Evolutionary conservation across 495 filamentous ascomycete species (phyloP).

Genomic region (Aspergillus bridgeri): DNA sequence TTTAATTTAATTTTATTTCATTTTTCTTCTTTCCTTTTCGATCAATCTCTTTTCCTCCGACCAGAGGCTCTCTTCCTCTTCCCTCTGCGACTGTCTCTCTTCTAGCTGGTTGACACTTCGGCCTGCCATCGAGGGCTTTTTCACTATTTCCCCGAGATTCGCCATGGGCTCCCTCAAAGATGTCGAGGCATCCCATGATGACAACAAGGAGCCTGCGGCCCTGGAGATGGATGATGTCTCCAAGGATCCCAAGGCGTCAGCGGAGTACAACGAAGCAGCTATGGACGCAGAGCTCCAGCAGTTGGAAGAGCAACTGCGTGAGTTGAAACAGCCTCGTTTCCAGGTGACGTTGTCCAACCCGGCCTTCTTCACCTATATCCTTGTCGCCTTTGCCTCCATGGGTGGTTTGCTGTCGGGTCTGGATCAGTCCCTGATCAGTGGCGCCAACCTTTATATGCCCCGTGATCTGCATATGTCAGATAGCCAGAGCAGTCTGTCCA

Average conservation of each 20-base stretch:
- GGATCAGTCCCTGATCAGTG: slow-evolving; percentile 58
- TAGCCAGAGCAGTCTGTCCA: slow-evolving; percentile 50
- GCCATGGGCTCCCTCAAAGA: slow-evolving; percentile 34
- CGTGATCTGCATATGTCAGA: slow-evolving; percentile 39
- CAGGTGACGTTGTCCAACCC: slow-evolving; percentile 36
- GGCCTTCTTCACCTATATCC: slow-evolving; percentile 51
- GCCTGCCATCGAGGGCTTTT: neutral
- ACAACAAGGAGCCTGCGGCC: slow-evolving; percentile 27
- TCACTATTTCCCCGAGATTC: neutral
- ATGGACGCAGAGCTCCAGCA: slow-evolving; percentile 36
- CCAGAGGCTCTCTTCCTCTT: slow-evolving; percentile 4
- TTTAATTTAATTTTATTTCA: neutral
- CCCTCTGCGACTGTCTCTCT: neutral
- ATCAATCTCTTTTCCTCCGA: no score
- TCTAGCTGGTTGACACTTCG: neutral
- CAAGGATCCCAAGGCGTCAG: slow-evolving; percentile 23
- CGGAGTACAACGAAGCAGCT: slow-evolving; percentile 28
- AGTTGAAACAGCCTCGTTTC: slow-evolving; percentile 27
- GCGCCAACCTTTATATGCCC: slow-evolving; percentile 58
- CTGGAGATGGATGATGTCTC: slow-evolving; percentile 28
- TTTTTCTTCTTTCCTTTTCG: slow-evolving; percentile 6
- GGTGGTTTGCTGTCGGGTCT: slow-evolving; percentile 60
- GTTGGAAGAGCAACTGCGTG: slow-evolving; percentile 30
- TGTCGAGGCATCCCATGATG: slow-evolving; percentile 24
- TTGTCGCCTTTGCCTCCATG: slow-evolving; percentile 62